Base-by-base conservation (phyloP, 2,329 filamentous ascomycete species). In the Neurospora sp. region DNA sequence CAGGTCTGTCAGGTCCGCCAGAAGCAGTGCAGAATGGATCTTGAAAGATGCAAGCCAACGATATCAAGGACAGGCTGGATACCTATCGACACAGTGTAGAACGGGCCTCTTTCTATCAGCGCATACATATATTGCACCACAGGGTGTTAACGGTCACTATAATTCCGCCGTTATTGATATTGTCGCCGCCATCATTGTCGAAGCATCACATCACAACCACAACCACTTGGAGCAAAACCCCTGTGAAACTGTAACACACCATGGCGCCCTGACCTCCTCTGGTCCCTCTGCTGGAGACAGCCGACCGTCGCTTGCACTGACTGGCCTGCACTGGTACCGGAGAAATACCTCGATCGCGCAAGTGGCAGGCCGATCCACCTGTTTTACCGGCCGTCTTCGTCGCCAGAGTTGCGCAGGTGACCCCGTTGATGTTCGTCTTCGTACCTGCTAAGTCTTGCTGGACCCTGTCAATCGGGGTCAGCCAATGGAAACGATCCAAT, bases 321-420 rank as follows among this genome's bases (percentile, higher is more conserved):
- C 17, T 46, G 42, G 28, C 13, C 52, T 62, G 52, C 52, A 17
- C 46, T 70, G 71, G 72, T 72, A 75, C 74, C 71, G 69, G 72
- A n/a, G 66, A 52, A 72, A 72, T 72, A 72, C 73, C 71, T 75
- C 68, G 52, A 72, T 71, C 67, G 67, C 70, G 72, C 68, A 73
- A 70, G 66, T 52, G 52, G 67, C 43, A 52, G 68, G 70, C 68
- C 68, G 70, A 74, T 74, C 71, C 46, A 62, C 23, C 52, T 62
- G 52, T 36, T 62, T 62, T 62, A 36, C 52, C 52, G 42, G 69
- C 66, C 67, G 62, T 69, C 42, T 68, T 52, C 43, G 38, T 42
- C 28, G 67, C 70, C 68, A 58, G 68, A 36, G 38, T 33, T 15
- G 43, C 66, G 52, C 66, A 67, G 38, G 17, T 46, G 43, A 62